Percentiles rank a stretch among this genome's conserved stretches.
Conservation (phyloP, 306 rosid genomes). For the Luffa acutangula region DNA sequence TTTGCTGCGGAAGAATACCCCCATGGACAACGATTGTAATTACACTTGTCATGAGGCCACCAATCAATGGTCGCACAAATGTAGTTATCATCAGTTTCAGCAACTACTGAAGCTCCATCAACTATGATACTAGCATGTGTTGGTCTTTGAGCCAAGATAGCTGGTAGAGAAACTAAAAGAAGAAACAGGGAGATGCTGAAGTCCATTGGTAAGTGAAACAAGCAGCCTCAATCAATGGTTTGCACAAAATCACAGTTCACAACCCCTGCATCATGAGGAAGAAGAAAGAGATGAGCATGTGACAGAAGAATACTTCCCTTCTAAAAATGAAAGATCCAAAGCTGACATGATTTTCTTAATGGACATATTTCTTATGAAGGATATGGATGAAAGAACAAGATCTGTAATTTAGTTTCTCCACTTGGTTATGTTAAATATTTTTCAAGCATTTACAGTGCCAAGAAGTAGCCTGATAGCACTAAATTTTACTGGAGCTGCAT, state of each 20-base stretch:
- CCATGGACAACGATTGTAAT: conserved; percentile 87
- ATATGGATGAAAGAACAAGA: not conserved
- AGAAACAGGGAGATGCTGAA: conserved; percentile 35
- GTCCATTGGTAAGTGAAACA: conserved; percentile 39
- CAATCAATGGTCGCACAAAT: conserved; percentile 97
- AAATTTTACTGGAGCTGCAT: not conserved
- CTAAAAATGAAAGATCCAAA: not conserved
- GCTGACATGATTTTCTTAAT: not conserved
- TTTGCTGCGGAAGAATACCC: conserved; percentile 53
- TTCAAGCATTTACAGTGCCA: not conserved
- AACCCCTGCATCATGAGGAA: not conserved
- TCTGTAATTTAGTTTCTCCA: not conserved
- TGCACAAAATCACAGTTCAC: not conserved
- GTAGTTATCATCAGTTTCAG: conserved; percentile 56
- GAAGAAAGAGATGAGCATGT: not conserved
- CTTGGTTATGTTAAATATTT: not conserved
- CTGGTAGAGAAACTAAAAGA: conserved; percentile 35
- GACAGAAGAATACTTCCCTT: not conserved
- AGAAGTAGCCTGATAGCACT: not conserved
- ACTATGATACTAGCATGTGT: conserved; percentile 33
- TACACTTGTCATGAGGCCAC: conserved; percentile 92
- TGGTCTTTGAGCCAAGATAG: conserved; percentile 34
- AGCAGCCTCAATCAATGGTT: not conserved
- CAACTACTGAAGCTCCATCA: conserved; percentile 41
- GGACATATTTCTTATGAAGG: not conserved